phyloP scores from a whole-genome alignment of 2,329 filamentous ascomycete species.

The Trichoderma sp. region DNA sequence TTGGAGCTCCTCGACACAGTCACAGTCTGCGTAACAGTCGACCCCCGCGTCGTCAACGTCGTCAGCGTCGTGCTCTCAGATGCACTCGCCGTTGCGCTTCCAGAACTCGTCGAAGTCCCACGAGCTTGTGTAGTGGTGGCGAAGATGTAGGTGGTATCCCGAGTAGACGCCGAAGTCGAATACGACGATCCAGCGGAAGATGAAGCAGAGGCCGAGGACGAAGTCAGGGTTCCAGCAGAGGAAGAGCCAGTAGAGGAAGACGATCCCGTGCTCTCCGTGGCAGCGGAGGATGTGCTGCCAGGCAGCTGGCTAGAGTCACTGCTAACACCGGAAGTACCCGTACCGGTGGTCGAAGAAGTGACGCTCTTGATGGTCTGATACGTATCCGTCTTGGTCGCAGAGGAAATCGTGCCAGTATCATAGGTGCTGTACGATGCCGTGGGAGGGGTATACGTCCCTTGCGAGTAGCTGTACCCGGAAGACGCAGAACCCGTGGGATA shows the following conservation, averaged over 20 bases:
- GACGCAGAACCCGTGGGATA: not conserved
- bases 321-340: not conserved
- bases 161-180: not conserved
- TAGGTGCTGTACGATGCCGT: not conserved
- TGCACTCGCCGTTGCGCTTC: not conserved
- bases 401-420: not conserved
- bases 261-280: conserved; percentile 8
- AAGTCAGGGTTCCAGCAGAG: not conserved
- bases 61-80: conserved; percentile 10
- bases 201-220: not conserved
- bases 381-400: not conserved
- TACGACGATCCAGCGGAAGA: not conserved
- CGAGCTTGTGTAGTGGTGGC: conserved; percentile 11
- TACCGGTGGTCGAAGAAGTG: conserved; percentile 2
- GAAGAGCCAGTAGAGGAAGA: not conserved
- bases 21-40: conserved; percentile 25
- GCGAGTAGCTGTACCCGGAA: not conserved
- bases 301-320: conserved; percentile 16
- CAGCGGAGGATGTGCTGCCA: conserved; percentile 13
- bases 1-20: conserved; percentile 14
- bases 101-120: not conserved
- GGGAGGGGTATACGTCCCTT: not conserved
- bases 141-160: not conserved
- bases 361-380: not conserved
- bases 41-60: not conserved